These are phyloP conservation scores for Yamadazyma atmosphaerica DNA, from an alignment of 1,139 yeast genomes.

Conservation along the genomic window DNA sequence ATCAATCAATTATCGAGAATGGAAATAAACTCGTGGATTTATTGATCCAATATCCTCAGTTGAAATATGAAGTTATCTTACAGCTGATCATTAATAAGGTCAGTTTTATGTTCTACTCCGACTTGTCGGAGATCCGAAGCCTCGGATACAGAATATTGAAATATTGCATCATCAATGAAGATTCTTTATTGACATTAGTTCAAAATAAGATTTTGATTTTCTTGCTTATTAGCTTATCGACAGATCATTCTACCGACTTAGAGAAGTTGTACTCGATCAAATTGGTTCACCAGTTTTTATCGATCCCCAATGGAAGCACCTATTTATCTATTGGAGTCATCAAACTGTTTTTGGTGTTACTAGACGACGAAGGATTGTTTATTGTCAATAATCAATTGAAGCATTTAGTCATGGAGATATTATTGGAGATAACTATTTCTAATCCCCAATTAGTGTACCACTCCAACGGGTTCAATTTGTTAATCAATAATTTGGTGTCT, in stretches of 20 bases:
- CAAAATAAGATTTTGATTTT: slow-evolving; percentile 59
- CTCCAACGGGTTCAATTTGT: slow-evolving; percentile 63
- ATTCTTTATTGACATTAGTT: slow-evolving; percentile 48
- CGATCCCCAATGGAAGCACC: slow-evolving; percentile 54
- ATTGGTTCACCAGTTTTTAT: slow-evolving; percentile 62
- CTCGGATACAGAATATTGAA: slow-evolving; percentile 77
- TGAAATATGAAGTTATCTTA: slow-evolving; percentile 66
- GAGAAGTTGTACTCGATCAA: slow-evolving; percentile 84
- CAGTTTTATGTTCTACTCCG: slow-evolving; percentile 59
- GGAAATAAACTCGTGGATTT: slow-evolving; percentile 65
- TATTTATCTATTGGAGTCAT: slow-evolving; percentile 65
- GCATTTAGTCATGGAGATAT: slow-evolving; percentile 49
- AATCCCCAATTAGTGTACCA: slow-evolving; percentile 61
- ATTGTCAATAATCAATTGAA: slow-evolving; percentile 8
- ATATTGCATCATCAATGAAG: slow-evolving; percentile 55
- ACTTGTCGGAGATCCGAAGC: slow-evolving; percentile 64
- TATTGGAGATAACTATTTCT: slow-evolving; percentile 66
- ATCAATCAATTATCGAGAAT: slow-evolving; percentile 44
- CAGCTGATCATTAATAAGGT: slow-evolving; percentile 61
- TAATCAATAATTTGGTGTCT: slow-evolving; percentile 61
- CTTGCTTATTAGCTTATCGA: slow-evolving; percentile 64
- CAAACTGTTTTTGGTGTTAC: slow-evolving; percentile 69
- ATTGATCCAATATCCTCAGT: slow-evolving; percentile 57
- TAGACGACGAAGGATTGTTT: slow-evolving; percentile 40
- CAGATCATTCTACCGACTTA: slow-evolving; percentile 45